Evolutionary conservation across 2,329 filamentous ascomycete species (phyloP), one percentile per base, ranked within the genome.

Genomic region (Trichoderma oligosporum): DNA sequence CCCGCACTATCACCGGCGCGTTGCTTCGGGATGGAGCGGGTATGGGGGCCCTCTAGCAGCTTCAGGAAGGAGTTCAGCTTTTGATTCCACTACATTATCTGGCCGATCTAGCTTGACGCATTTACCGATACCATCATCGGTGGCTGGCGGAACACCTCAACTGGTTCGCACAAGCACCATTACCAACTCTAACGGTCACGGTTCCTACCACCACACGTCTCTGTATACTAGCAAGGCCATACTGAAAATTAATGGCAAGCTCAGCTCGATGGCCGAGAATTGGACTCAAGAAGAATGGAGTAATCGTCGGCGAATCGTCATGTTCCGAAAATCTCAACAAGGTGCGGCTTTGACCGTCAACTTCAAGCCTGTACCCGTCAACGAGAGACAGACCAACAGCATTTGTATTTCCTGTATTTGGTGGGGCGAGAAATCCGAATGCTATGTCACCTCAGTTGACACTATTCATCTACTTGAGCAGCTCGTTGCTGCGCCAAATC

Each of bases 391-490:
- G 1, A 84, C 86, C 2, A 89, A 93, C 74, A 91, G 88, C 73
- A 93, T 95, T 60, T 96, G 91, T 74, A 90, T 99, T 70, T 97
- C 92, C 73, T 99, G 94, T 77, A 99, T 99, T 68, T 92, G 86
- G 79, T 99, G 94, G 94, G 87, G 87, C 58, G 91, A 96, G 73
- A 95, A 91, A 74, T 78, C 85, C 46, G 89, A 96, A 66, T 96
- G 88, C 73, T 97, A 86, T 71, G 91, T 97, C 54, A 97, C 94
- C 2, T 97, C 92, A 52, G 94, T 99, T 16, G 94, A 99, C 73
- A 97, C 93, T 2, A 97, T 99, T 66, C 89, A 88, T 66, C 80
- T 99, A n/a, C 80, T 99, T 2, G 94, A 97, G 74, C 88, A 93
- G 63, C 80, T 99, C 6, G 89, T 97, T 7, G 89, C 85, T 1